These are phyloP conservation scores for Phytophthora boehmeriae DNA, from an alignment of 352 stramenopile species.

Conservation along the genomic window DNA sequence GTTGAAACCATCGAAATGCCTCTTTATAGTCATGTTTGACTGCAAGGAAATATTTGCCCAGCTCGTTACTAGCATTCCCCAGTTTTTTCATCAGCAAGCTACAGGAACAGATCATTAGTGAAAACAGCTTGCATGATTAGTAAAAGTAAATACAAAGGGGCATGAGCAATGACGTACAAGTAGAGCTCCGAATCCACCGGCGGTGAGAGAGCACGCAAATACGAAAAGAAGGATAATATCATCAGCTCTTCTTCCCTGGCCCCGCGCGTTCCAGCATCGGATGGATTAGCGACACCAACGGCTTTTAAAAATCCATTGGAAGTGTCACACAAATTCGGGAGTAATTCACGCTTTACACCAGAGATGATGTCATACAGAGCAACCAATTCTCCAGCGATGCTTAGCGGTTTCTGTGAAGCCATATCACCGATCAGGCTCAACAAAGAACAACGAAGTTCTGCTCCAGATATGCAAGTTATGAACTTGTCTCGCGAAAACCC, in stretches of 20 bases:
- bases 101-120: constrained; percentile 26
- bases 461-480: constrained; percentile 46
- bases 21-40: constrained; percentile 46
- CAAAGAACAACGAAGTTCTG: constrained; percentile 66
- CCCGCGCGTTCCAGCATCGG: constrained; percentile 7
- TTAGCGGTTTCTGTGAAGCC: constrained; percentile 49
- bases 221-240: constrained; percentile 66
- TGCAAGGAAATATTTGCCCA: constrained; percentile 75
- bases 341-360: constrained; percentile 42
- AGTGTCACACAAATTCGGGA: constrained; percentile 17
- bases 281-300: constrained; percentile 6
- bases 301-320: constrained; percentile 16
- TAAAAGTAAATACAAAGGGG: background rate
- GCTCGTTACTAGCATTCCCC: constrained; percentile 85
- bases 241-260: constrained; percentile 42
- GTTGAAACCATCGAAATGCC: constrained; percentile 82
- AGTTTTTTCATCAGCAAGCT: constrained; percentile 89
- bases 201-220: constrained; percentile 66
- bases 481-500: constrained; percentile 32
- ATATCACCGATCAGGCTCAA: constrained; percentile 74
- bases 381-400: constrained; percentile 27
- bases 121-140: background rate
- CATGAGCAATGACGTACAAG: constrained; percentile 60
- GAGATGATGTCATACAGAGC: constrained; percentile 55
- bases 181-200: constrained; percentile 77